Conservation (phyloP, 2,329 filamentous ascomycete species). For the Atkinsonella hypoxylon region DNA sequence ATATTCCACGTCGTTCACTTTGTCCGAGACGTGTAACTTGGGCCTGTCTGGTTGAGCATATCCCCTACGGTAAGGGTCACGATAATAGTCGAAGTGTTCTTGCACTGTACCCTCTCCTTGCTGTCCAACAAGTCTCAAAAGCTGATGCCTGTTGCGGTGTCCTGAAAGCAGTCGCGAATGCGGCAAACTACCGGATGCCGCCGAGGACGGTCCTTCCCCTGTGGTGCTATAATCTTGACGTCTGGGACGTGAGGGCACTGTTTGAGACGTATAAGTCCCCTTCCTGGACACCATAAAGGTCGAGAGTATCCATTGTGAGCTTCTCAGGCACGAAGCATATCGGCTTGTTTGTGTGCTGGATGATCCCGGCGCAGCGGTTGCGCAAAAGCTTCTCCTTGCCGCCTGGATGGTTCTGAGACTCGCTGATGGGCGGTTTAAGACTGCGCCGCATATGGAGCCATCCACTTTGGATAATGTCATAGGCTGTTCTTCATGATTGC, state of each 20-base stretch:
- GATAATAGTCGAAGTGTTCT: slow-evolving; percentile 39
- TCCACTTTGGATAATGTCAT: slow-evolving; percentile 51
- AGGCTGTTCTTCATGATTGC: slow-evolving; percentile 40
- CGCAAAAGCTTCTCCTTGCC: slow-evolving; percentile 16
- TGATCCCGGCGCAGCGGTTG: slow-evolving; percentile 10
- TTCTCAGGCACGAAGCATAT: slow-evolving; percentile 19
- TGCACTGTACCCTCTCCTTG: slow-evolving; percentile 36
- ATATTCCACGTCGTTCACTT: slow-evolving; percentile 33
- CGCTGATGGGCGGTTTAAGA: slow-evolving; percentile 33
- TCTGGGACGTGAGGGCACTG: slow-evolving; percentile 4
- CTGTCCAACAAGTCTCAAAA: slow-evolving; percentile 41
- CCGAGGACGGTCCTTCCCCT: slow-evolving; percentile 11
- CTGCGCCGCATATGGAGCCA: slow-evolving; percentile 45
- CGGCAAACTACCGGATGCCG: background rate
- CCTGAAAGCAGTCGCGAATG: slow-evolving; percentile 3
- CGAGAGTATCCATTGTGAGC: slow-evolving; percentile 28
- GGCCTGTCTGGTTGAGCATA: slow-evolving; percentile 41
- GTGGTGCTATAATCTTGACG: slow-evolving; percentile 17
- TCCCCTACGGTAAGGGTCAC: slow-evolving; percentile 40
- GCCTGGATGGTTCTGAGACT: slow-evolving; percentile 12
- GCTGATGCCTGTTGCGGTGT: slow-evolving; percentile 25
- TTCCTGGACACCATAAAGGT: slow-evolving; percentile 24
- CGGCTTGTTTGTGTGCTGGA: slow-evolving; percentile 6
- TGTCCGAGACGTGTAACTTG: slow-evolving; percentile 37
- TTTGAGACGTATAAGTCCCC: slow-evolving; percentile 8